Evolutionary conservation across 306 rosid species (phyloP).

Genomic region (Trifolium subterraneum): DNA sequence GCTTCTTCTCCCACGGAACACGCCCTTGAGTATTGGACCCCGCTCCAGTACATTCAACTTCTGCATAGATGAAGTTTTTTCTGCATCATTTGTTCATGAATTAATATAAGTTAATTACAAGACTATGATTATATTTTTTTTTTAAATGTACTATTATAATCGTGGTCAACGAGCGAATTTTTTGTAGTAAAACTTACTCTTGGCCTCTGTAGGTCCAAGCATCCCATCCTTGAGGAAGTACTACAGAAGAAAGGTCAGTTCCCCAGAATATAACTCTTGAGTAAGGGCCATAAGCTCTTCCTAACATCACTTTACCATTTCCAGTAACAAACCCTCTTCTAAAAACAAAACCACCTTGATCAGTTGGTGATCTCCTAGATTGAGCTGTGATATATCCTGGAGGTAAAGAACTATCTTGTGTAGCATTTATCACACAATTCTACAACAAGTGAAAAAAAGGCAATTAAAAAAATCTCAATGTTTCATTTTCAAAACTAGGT

Average conservation of each 20-base stretch:
- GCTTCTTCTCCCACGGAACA: background rate
- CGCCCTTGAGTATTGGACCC: background rate
- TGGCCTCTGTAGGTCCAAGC: background rate
- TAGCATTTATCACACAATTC: background rate
- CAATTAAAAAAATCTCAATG: background rate
- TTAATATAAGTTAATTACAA: background rate
- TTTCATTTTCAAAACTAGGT: background rate
- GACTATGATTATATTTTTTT: too few species aligned
- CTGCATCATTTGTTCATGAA: background rate
- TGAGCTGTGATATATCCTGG: background rate
- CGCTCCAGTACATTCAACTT: background rate
- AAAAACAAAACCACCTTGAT: background rate
- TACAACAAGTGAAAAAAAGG: background rate
- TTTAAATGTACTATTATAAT: too few species aligned
- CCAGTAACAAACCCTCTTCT: background rate
- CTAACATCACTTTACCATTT: background rate
- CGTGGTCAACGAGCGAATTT: too few species aligned
- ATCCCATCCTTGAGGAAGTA: background rate
- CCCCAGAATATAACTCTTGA: conserved; percentile 3
- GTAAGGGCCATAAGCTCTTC: background rate
- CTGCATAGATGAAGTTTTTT: background rate
- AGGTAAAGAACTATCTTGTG: background rate
- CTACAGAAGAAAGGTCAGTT: background rate
- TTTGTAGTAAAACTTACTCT: conserved; percentile 3
- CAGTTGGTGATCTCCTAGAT: background rate